These are phyloP conservation scores for Protomyces pachydermus DNA, from an alignment of 1,139 yeast genomes.

Conservation along the genomic window DNA sequence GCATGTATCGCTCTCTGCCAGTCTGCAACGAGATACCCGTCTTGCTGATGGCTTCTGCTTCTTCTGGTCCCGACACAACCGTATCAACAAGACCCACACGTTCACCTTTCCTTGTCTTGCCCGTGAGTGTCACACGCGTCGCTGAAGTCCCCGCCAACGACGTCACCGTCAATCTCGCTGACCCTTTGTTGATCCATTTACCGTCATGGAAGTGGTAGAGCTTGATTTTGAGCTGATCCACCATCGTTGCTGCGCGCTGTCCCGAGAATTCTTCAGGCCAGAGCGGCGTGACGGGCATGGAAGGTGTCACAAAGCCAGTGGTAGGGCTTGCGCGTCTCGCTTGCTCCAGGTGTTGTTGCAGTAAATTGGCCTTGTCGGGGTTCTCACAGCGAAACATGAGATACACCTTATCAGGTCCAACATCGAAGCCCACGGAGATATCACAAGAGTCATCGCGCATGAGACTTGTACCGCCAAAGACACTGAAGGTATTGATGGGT, in stretches of 20 bases:
- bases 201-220: constrained; percentile 16
- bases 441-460: constrained; percentile 25
- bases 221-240: constrained; percentile 18
- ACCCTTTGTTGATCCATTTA: constrained; percentile 24
- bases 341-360: constrained; percentile 17
- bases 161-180: constrained; percentile 11
- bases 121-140: constrained; percentile 19
- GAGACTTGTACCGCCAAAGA: constrained; percentile 12
- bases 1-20: constrained; percentile 10
- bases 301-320: constrained; percentile 17
- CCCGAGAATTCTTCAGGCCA: constrained; percentile 6
- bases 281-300: constrained; percentile 21
- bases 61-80: constrained; percentile 6
- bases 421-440: constrained; percentile 22
- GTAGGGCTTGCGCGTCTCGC: constrained; percentile 19
- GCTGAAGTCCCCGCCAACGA: constrained; percentile 8
- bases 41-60: constrained; percentile 17
- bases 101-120: constrained; percentile 19
- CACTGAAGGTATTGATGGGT: constrained; percentile 9
- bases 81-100: constrained; percentile 12
- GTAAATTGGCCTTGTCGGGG: constrained; percentile 23
- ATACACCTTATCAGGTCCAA: constrained; percentile 23
- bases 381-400: constrained; percentile 23
- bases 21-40: constrained; percentile 17
- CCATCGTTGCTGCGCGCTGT: background rate